Evolutionary conservation across 352 stramenopile species (phyloP).

Genomic region (Blastocystis sp.): DNA sequence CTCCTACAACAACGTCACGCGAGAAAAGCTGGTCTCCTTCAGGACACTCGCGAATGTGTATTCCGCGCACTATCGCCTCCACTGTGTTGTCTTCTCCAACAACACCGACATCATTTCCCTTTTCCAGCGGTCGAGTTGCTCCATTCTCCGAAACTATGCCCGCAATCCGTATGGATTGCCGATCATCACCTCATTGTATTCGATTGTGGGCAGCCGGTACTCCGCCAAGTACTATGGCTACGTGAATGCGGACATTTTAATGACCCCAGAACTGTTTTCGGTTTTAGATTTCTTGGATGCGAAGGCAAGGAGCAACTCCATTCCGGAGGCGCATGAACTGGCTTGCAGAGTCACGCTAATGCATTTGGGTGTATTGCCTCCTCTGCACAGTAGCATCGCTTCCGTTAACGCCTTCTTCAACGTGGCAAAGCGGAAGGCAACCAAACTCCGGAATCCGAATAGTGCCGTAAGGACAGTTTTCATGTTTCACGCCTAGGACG

Average conservation of each 20-base stretch:
- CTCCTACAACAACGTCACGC: not conserved
- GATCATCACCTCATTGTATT: not conserved
- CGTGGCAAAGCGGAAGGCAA: no score
- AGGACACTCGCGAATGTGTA: not conserved
- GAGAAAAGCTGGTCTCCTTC: not conserved
- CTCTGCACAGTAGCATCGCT: no score
- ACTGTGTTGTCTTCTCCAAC: not conserved
- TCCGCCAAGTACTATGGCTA: conserved; percentile 42
- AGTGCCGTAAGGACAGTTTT: conserved; percentile 4
- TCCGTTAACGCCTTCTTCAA: no score
- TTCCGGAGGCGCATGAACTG: no score
- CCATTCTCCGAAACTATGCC: no score
- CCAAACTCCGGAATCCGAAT: not conserved
- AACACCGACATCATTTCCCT: not conserved
- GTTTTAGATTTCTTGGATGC: no score
- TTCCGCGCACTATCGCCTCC: not conserved
- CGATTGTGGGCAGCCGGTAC: not conserved
- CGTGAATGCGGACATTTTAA: conserved; percentile 23
- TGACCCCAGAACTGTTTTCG: no score
- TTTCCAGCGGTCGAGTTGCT: not conserved
- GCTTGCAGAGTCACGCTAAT: no score
- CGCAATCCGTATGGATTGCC: conserved; percentile 17
- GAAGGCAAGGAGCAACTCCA: no score
- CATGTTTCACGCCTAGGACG: not conserved
- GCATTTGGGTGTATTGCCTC: no score